Evolutionary conservation across 192 early-diverging fungal species (phyloP).

Genomic region (Coemansia javaensis): DNA sequence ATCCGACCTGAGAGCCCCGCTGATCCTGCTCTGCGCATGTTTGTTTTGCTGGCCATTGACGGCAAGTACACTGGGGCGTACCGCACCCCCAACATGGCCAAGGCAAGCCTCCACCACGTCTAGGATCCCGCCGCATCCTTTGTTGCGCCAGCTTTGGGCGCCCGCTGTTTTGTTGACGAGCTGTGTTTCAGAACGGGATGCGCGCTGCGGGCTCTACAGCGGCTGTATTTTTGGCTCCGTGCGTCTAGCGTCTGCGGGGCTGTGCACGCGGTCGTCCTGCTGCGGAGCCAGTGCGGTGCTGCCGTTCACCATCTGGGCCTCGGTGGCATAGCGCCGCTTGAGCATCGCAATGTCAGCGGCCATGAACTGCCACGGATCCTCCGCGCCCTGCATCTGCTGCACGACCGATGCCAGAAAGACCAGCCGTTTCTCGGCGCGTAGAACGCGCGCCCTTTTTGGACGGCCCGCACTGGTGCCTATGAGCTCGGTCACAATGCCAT

Average conservation of each 20-base stretch:
- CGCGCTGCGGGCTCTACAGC: too few relatives aligned
- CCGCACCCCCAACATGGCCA: conserved; percentile 23
- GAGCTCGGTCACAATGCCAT: conserved; percentile 12
- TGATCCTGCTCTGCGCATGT: conserved; percentile 11
- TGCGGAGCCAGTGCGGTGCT: background rate
- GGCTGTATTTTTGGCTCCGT: background rate
- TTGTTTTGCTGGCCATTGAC: conserved; percentile 19
- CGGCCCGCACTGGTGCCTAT: background rate
- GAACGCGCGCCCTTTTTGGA: conserved; percentile 5
- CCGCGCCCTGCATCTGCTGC: conserved; percentile 20
- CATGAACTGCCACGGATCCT: conserved; percentile 39
- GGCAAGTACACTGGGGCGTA: conserved; percentile 23
- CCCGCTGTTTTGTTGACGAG: too few relatives aligned
- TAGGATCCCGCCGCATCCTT: background rate
- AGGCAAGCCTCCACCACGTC: conserved; percentile 1
- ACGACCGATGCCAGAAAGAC: conserved; percentile 34
- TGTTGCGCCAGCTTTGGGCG: too few relatives aligned
- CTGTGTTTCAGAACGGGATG: too few relatives aligned
- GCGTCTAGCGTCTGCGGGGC: too few relatives aligned
- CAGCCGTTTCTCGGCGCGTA: conserved; percentile 17
- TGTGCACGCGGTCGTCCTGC: background rate
- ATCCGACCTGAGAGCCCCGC: conserved; percentile 6
- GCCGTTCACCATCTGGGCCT: conserved; percentile 5
- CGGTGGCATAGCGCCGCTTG: conserved; percentile 26
- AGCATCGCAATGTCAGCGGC: conserved; percentile 29